A percentile compares a stretch with the other conserved stretches of the same genome.
Evolutionary conservation across 2,329 filamentous ascomycete species (phyloP).

Genomic region (Kalmusia sp.): DNA sequence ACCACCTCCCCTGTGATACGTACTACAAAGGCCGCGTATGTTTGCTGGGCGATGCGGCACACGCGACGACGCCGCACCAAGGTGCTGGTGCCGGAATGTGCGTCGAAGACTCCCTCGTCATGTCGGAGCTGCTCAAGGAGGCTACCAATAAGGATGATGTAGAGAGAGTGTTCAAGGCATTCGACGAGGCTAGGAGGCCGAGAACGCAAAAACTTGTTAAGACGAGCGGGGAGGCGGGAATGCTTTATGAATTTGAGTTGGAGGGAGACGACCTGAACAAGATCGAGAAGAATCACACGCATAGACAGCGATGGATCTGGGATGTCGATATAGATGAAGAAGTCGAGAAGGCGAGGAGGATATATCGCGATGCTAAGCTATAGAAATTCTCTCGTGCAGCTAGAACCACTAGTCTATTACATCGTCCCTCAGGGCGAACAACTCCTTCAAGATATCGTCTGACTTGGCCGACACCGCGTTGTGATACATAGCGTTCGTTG

Average conservation of each 20-base stretch:
- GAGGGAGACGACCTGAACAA: slow-evolving; percentile 47
- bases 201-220: slow-evolving; percentile 37
- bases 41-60: slow-evolving; percentile 64
- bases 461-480: slow-evolving; percentile 77
- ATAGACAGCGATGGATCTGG: slow-evolving; percentile 52
- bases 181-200: slow-evolving; percentile 35
- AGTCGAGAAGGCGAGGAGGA: slow-evolving; percentile 37
- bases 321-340: slow-evolving; percentile 46
- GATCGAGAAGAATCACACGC: slow-evolving; percentile 39
- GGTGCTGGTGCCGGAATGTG: slow-evolving; percentile 64
- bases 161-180: slow-evolving; percentile 42
- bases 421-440: slow-evolving; percentile 80
- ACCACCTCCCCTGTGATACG: slow-evolving; percentile 56
- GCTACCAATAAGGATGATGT: slow-evolving; percentile 33
- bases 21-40: slow-evolving; percentile 56
- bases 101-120: slow-evolving; percentile 59
- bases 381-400: too few relatives aligned
- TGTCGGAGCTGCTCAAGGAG: slow-evolving; percentile 39
- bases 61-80: slow-evolving; percentile 62
- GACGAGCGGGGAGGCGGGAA: slow-evolving; percentile 38
- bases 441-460: slow-evolving; percentile 76
- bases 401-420: slow-evolving; percentile 58
- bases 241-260: slow-evolving; percentile 51
- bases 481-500: slow-evolving; percentile 89
- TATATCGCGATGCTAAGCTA: slow-evolving; percentile 22